Base-by-base conservation (phyloP, 805 yeast species). In the Kodamaea kaohsiungensis region DNA sequence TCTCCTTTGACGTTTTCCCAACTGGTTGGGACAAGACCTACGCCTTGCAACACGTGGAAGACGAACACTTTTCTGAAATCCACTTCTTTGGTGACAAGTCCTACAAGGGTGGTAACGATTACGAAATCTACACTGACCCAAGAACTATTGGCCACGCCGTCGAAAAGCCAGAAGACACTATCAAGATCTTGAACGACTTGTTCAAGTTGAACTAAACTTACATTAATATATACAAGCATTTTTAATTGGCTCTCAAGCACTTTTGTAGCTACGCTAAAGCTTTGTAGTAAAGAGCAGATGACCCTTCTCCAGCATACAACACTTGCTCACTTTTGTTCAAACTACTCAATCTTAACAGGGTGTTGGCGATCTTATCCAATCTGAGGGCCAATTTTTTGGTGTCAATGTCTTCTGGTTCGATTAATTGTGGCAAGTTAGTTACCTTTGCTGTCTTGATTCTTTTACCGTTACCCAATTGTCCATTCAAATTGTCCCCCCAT, bases 1-100 rank as follows among this genome's bases (percentile, higher is more conserved):
- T 95, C 73, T 93, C 98, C 37, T 95, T 95, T 67, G 99, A 95
- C 69, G 98, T 95, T 60, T 95, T 95, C 93, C 99, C 99, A 80
- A 90, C 97, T 60, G 99, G 99, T 69, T 95, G 99, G 99, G 99
- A 95, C 78, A 95, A 95, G 85, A 95, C 99, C 58, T 95, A 93
- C 81, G 90, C 96, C 76, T 84, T 95, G 71, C 91, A 88, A 76
- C 99, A 93, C 76, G 92, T 95, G 65, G 90, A 77, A 66, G 74
- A 80, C 56, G 97, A 93, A 76, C 85, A 88, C 61, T 95, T 92
- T 79, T 81, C 85, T 67, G 82, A 84, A 65, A 91, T 95, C 66
- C 98, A 95, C 80, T 95, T 95, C 86, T 95, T 95, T 70, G 99
- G 99, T 78, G 99, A 95, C 83, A 95, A 95, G 83, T 83, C 97